These are phyloP conservation scores for Candida sanyaensis DNA, from an alignment of 1,139 yeast genomes.

Conservation along the genomic window DNA sequence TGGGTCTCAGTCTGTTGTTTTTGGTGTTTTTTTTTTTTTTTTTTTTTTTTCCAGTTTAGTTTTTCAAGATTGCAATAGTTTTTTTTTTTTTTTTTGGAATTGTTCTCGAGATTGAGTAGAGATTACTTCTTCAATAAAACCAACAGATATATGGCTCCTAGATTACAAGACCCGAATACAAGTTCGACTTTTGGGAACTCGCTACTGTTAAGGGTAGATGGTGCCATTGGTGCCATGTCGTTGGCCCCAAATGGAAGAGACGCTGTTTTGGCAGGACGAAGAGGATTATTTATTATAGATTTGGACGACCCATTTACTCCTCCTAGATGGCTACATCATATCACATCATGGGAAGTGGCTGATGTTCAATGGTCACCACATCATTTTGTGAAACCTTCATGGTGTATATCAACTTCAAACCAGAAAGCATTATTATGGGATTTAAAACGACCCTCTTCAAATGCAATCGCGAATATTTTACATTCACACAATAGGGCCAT, in stretches of 20 bases:
- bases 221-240: conserved; percentile 92
- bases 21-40: conserved; percentile 1
- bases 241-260: conserved; percentile 92
- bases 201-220: conserved; percentile 83
- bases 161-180: conserved; percentile 26
- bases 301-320: conserved; percentile 93
- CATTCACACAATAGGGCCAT: conserved; percentile 93
- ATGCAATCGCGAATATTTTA: conserved; percentile 82
- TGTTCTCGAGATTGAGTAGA: too few species aligned
- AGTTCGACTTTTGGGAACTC: conserved; percentile 74
- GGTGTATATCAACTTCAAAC: conserved; percentile 93
- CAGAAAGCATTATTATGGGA: conserved; percentile 97
- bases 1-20: neutral
- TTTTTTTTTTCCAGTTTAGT: conserved; percentile 1
- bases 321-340: conserved; percentile 90
- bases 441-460: conserved; percentile 68
- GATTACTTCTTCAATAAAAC: neutral
- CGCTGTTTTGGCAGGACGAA: conserved; percentile 87
- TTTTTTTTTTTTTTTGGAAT: conserved; percentile 1
- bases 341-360: conserved; percentile 97
- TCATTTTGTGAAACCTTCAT: conserved; percentile 74
- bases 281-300: conserved; percentile 88
- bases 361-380: conserved; percentile 98
- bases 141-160: conserved; percentile 7
- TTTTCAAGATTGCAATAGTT: conserved; percentile 5